phyloP scores from a whole-genome alignment of 23 red algal genomes.

The Gracilaria domingensis region DNA sequence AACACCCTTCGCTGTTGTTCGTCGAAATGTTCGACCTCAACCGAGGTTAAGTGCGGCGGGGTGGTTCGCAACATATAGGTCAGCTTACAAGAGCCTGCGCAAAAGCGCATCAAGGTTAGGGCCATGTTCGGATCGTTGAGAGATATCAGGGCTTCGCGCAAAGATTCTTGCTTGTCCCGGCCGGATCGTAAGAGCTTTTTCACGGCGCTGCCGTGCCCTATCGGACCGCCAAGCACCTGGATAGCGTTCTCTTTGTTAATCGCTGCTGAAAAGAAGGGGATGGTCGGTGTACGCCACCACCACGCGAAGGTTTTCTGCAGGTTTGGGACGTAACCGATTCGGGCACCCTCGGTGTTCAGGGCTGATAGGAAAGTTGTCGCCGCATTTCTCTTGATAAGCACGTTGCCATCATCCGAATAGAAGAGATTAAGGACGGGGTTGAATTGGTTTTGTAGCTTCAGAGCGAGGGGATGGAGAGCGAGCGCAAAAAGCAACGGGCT shows the following conservation, averaged over 20 bases:
- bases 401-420: conserved; percentile 24
- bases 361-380: conserved; percentile 3
- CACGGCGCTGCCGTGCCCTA: not conserved
- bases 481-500: not conserved
- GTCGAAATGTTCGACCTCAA: too few species aligned
- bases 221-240: not conserved
- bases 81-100: too few species aligned
- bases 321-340: not conserved
- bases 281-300: not conserved
- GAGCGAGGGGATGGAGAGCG: not conserved
- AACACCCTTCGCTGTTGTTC: too few species aligned
- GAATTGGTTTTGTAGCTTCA: not conserved
- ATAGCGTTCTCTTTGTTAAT: not conserved
- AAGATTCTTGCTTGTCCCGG: too few species aligned
- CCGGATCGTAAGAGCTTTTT: too few species aligned
- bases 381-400: not conserved
- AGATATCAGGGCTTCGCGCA: too few species aligned
- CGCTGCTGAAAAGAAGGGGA: not conserved
- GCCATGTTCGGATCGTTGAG: too few species aligned
- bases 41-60: too few species aligned
- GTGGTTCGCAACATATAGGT: too few species aligned
- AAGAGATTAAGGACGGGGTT: conserved; percentile 5
- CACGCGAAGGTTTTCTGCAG: conserved; percentile 11
- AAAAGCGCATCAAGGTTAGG: too few species aligned
- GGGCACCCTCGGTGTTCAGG: not conserved